A percentile compares a stretch with the other conserved stretches of the same genome.
phyloP scores from a whole-genome alignment of 306 rosid species.

The Ammopiptanthus mongolicus region DNA sequence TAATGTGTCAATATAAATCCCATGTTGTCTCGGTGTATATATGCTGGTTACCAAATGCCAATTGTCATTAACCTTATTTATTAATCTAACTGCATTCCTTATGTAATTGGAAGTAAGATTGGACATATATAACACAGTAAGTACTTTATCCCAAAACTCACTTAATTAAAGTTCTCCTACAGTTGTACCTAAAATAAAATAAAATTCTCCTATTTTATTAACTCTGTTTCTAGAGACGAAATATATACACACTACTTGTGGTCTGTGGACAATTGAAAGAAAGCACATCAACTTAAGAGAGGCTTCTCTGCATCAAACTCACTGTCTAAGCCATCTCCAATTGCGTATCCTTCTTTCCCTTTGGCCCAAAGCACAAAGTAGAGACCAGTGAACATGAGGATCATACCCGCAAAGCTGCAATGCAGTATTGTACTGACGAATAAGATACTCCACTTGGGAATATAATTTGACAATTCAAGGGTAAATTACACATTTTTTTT shows the following conservation, averaged over 20 bases:
- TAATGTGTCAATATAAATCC: too few species aligned
- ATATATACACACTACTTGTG: not conserved
- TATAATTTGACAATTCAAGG: not conserved
- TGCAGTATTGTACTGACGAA: not conserved
- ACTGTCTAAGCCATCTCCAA: conserved; percentile 28
- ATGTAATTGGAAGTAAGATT: too few species aligned
- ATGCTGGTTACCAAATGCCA: too few species aligned
- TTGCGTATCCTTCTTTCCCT: conserved; percentile 55
- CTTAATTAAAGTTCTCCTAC: not conserved
- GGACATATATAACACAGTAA: not conserved
- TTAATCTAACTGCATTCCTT: too few species aligned
- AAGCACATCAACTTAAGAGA: conserved; percentile 51
- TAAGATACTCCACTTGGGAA: not conserved
- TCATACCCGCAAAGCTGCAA: conserved; percentile 73
- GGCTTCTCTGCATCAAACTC: conserved; percentile 73
- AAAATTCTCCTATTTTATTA: not conserved
- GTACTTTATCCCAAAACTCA: not conserved
- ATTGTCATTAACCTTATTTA: too few species aligned
- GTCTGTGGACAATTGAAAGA: not conserved
- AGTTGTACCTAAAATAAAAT: too few species aligned
- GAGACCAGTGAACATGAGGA: conserved; percentile 76
- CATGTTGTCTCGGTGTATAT: too few species aligned
- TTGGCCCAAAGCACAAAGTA: conserved; percentile 91
- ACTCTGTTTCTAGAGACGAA: not conserved
- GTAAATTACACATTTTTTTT: too few species aligned